These are phyloP conservation scores for Lentinus tigrinus DNA, from an alignment of 768 basidiomycete species.

Conservation along the genomic window DNA sequence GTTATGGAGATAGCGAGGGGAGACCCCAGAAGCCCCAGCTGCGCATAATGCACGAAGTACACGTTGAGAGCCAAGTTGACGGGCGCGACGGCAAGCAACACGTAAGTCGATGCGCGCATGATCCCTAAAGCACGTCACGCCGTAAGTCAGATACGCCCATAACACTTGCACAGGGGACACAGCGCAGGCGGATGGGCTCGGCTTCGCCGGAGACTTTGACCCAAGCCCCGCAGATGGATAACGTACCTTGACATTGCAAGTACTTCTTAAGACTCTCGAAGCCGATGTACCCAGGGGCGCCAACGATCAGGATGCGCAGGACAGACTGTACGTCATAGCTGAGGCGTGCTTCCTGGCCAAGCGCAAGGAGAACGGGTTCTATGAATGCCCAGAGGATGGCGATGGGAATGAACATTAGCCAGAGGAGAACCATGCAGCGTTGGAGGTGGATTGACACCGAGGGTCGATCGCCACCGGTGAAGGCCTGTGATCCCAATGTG, in stretches of 20 bases:
- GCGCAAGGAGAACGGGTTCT: constrained; percentile 56
- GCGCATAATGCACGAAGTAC: constrained; percentile 60
- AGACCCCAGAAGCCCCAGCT: constrained; percentile 63
- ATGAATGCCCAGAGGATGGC: constrained; percentile 62
- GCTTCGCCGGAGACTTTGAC: too few species aligned
- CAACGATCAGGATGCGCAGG: constrained; percentile 61
- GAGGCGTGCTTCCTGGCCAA: constrained; percentile 60
- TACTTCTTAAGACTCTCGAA: constrained; percentile 81
- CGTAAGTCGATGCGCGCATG: constrained; percentile 67
- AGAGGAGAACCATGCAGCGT: constrained; percentile 64
- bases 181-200: background rate
- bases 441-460: constrained; percentile 71
- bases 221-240: too few species aligned
- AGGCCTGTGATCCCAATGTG: constrained; percentile 76
- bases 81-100: constrained; percentile 63
- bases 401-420: constrained; percentile 63
- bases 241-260: constrained; percentile 72
- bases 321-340: constrained; percentile 63
- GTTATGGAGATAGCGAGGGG: constrained; percentile 66
- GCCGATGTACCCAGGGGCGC: constrained; percentile 71
- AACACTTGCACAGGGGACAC: background rate
- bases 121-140: constrained; percentile 47
- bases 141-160: background rate
- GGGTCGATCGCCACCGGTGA: constrained; percentile 58
- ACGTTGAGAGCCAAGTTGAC: constrained; percentile 64